A percentile compares a stretch with the other conserved stretches of the same genome.
These are phyloP conservation scores for Ilyonectria destructans DNA, from an alignment of 2,329 filamentous ascomycete genomes.

Conservation along the genomic window DNA sequence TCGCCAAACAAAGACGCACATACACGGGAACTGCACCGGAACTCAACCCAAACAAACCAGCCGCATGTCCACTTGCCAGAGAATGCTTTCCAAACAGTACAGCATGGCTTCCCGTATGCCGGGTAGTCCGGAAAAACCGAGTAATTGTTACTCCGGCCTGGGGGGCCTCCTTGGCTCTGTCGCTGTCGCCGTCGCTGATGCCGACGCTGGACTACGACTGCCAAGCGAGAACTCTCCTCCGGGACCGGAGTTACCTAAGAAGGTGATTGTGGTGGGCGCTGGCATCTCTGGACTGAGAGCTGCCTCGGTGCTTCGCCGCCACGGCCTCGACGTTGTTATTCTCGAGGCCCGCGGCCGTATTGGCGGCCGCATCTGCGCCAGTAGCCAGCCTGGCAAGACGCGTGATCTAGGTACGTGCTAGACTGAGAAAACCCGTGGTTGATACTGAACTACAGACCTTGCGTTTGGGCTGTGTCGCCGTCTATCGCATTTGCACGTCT, in stretches of 20 bases:
- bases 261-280: conserved; percentile 31
- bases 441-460: conserved; percentile 29
- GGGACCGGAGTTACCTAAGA: conserved; percentile 31
- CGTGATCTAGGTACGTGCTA: conserved; percentile 28
- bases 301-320: conserved; percentile 23
- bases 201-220: conserved; percentile 8
- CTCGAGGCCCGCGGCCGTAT: conserved; percentile 29
- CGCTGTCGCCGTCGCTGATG: conserved; percentile 4
- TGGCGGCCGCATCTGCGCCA: conserved; percentile 29
- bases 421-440: conserved; percentile 16
- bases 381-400: conserved; percentile 22
- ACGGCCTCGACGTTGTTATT: conserved; percentile 27
- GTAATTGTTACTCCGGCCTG: conserved; percentile 34
- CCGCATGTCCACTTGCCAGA: conserved; percentile 33
- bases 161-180: conserved; percentile 18
- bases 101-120: conserved; percentile 26
- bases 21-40: not conserved
- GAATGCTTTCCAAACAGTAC: conserved; percentile 32
- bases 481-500: conserved; percentile 29
- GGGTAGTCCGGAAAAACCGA: conserved; percentile 24
- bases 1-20: not conserved
- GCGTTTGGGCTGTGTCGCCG: conserved; percentile 32
- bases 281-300: conserved; percentile 27
- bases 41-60: not conserved
- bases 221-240: conserved; percentile 8